Evolutionary conservation across 2,329 filamentous ascomycete species (phyloP), one percentile per base, ranked within the genome.

Genomic region (Ampelomyces quisqualis): DNA sequence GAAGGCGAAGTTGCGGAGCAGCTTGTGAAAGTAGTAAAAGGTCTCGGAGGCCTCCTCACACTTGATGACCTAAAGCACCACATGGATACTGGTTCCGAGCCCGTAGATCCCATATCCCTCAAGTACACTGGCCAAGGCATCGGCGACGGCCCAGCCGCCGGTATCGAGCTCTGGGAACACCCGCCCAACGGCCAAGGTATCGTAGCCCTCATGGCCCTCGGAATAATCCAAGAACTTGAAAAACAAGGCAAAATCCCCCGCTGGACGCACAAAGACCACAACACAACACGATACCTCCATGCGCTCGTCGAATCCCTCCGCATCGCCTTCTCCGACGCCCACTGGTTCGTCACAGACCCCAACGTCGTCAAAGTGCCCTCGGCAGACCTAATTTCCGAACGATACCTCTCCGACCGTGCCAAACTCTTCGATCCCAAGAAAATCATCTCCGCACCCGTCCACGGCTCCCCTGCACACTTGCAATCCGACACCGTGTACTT

Each of bases 401-500:
- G 75, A 2, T 96, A 96, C 65, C 83, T 95, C 7, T 79, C 85
- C 3, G 76, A 84, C 59, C 82, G 90, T 1, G 73, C 76, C 1
- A 79, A 79, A 38, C 76, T 88, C 0, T 85, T 86, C 59, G 69
- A 76, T 38, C 72, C 79, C 0, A 69, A 74, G 0, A 73, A 73
- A 38, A 77, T 78, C 1, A 69, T 72, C 17, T 71, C 73, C 13
- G 67, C 77, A 6, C 67, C 85, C 1, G 71, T 80, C 29, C 86
- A 89, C 62, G 91, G 90, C 40, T 87, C 64, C 5, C 65, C 88
- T 65, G 91, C 91, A 0, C 81, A 94, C 46, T 84, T 84, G 49
- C 86, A 86, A 69, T 87, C 85, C 65, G 93, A 98, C 67, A 97
- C 93, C 0, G 93, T 97, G 19, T 97, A 97, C 73, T 95, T 97